Evolutionary conservation across 2,329 filamentous ascomycete genomes (phyloP), one percentile per base, ranked within the genome.

Genomic region (Aureobasidium pullulans): DNA sequence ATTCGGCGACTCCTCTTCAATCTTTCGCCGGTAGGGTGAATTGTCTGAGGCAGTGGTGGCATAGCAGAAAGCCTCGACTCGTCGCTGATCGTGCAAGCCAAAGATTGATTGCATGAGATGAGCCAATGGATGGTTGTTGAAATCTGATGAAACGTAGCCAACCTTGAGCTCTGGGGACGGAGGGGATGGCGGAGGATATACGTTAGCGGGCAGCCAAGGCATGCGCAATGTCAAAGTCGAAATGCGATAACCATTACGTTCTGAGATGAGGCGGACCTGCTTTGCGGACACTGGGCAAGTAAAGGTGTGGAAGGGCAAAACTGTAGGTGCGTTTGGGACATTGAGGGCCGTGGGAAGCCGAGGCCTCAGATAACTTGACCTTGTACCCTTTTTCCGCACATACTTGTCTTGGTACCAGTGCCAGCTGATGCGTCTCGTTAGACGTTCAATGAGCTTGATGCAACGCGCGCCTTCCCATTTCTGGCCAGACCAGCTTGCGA

Each of bases 51-150:
- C 79, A 0, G 94, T 97, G 1, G 94, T 99, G 11, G 94, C 94
- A 71, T 99, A 99, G 72, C 94, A 99, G 69, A 92, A 91, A 0
- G 94, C 93, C 66, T 87, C 89, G 15, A 90, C 89, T 29, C 86
- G 84, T 28, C 72, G 73, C 0, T 80, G 80, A 66, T 96, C 79
- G 69, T 99, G 94, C 61, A 97, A 80, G 0, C 94, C 94, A 73
- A 99, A 99, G 6, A 97, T 92, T 1, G 94, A 97, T 75, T 99
- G 94, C 94, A 99, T 99, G 59, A 99, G 73, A 75, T 99, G 94
- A 28, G 94, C 94, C 36, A 99, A 77, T 4, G 94, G 94, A 70
- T 99, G 94, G 67, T 99, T 99, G 70, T 99, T 99, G 75, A 99
- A 99, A 73, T 99, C 94, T 0, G 94, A 97, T 3, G 94, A 97